Conservation (phyloP, 192 early-diverging fungal genomes). For the Entomortierella chlamydospora region DNA sequence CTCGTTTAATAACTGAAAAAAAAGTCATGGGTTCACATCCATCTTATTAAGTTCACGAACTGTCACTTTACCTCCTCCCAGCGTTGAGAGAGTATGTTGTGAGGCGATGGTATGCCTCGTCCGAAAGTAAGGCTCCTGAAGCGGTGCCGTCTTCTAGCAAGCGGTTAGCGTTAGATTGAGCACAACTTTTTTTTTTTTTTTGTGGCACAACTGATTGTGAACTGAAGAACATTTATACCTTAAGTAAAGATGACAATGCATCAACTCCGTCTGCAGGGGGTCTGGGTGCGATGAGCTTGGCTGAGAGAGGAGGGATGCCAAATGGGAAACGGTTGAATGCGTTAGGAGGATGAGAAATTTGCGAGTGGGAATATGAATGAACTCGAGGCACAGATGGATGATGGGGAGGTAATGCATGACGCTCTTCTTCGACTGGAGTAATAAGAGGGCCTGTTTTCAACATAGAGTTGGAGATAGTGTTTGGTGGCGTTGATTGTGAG, state of each 20-base stretch:
- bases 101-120: constrained; percentile 43
- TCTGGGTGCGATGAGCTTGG: constrained; percentile 20
- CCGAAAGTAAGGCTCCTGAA: constrained; percentile 43
- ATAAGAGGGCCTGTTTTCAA: not conserved
- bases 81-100: constrained; percentile 42
- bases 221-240: too few species aligned
- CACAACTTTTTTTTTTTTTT: too few species aligned
- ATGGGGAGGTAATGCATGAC: not conserved
- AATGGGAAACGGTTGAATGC: constrained; percentile 21
- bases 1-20: not conserved
- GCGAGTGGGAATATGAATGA: not conserved
- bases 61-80: constrained; percentile 30
- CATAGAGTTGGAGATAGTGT: too few species aligned
- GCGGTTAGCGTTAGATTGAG: too few species aligned
- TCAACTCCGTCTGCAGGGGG: constrained; percentile 11
- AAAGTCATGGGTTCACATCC: not conserved
- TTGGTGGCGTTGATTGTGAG: too few species aligned
- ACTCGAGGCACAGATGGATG: not conserved
- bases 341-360: constrained; percentile 30
- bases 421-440: not conserved
- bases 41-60: not conserved
- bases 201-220: too few species aligned
- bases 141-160: constrained; percentile 33
- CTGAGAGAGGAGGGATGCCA: constrained; percentile 25
- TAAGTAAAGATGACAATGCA: constrained; percentile 32